Evolutionary conservation across 2,329 filamentous ascomycete species (phyloP), one percentile per base, ranked within the genome.

Genomic region (Cladosporium halotolerans): DNA sequence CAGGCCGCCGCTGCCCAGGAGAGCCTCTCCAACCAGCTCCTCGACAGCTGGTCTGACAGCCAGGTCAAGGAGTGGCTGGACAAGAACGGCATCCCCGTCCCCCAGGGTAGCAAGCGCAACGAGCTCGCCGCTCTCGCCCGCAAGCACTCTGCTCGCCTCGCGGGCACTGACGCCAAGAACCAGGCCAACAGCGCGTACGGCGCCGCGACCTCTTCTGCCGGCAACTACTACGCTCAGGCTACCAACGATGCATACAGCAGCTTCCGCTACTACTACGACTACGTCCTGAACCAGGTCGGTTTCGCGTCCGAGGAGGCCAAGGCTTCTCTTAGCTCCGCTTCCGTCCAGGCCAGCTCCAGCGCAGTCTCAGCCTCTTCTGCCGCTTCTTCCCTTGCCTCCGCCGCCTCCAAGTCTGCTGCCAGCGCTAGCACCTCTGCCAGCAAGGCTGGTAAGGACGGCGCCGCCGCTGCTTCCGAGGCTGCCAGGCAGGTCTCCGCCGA

Each of bases 31-130:
- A 89, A 97, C 63, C 84, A 85, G 63, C 77, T 96, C 50, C 86
- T 97, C 65, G 85, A 95, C 62, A 84, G 88, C 3, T 99, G 93
- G 93, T 85, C 86, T 65, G 91, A 96, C 66, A 85, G 80, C 64
- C 77, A 95, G 70, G 79, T 99, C 68, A 97, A 97, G 79, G 85
- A 89, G 58, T 97, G 93, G 76, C 84, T 84, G 52, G 92, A 97
- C 75, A 89, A 91, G 79, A 93, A 97, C 63, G 83, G 83, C 54
- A 86, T 99, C 67, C 79, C 79, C 76, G 89, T 96, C 47, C 93
- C 93, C 9, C 92, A 97, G 68, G 93, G 92, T 45, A 95, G 88
- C 66, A 91, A 87, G 77, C 77, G 82, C 62, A 95, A 96, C 65
- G 92, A 99, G 71, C 80, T 97, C 23, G 78, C 95, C 50, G 90